Evolutionary conservation across 2,329 filamentous ascomycete species (phyloP).

Genomic region (Diaporthe destruens): DNA sequence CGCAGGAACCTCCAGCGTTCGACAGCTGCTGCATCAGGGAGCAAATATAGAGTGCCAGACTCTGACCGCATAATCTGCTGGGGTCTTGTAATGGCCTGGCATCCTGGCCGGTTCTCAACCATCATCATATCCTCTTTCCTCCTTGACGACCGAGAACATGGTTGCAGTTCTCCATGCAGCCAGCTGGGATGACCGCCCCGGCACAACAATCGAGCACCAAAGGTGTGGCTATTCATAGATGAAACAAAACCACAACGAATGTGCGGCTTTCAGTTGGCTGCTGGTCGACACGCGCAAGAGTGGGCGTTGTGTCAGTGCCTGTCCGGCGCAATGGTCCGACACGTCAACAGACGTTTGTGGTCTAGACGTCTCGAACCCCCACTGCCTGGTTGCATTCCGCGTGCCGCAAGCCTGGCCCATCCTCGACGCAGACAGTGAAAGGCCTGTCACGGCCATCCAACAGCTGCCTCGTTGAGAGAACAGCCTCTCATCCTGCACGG

Average conservation of each 20-base stretch:
- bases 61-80: background rate
- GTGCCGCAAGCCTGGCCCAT: slow-evolving; percentile 5
- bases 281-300: slow-evolving; percentile 8
- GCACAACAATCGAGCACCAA: background rate
- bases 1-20: background rate
- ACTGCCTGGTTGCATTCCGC: background rate
- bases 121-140: background rate
- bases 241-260: slow-evolving; percentile 8
- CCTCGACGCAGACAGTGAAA: background rate
- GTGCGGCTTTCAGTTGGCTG: background rate
- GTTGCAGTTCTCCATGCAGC: too few species aligned
- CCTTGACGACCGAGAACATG: background rate
- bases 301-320: slow-evolving; percentile 19
- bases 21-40: background rate
- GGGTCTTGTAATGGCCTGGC: background rate
- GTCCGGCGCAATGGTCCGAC: slow-evolving; percentile 23
- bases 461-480: background rate
- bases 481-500: slow-evolving; percentile 1
- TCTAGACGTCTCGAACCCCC: slow-evolving; percentile 16
- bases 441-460: background rate
- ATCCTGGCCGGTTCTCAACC: background rate
- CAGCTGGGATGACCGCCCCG: background rate
- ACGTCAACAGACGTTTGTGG: slow-evolving; percentile 25
- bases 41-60: background rate
- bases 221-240: slow-evolving; percentile 14